Evolutionary conservation across 306 rosid genomes (phyloP).

Genomic region (Dalbergia cultrata): DNA sequence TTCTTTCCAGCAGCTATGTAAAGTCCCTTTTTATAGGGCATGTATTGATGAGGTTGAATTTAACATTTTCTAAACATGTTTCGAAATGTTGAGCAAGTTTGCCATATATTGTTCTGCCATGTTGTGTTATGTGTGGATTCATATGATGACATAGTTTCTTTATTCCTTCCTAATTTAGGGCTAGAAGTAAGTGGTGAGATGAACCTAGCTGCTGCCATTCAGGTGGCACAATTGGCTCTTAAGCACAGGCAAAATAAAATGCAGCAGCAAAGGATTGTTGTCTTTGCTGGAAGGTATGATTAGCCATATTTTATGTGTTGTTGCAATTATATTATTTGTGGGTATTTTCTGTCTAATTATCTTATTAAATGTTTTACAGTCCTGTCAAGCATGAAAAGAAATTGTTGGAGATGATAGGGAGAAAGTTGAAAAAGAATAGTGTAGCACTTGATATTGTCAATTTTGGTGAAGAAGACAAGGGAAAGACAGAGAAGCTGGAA

Average conservation of each 20-base stretch:
- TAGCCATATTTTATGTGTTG: conserved; percentile 33
- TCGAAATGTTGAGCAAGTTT: conserved; percentile 2
- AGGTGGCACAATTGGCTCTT: conserved; percentile 97
- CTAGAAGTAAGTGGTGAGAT: conserved; percentile 93
- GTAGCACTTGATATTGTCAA: conserved; percentile 89
- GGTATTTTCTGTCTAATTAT: neutral
- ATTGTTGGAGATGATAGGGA: conserved; percentile 82
- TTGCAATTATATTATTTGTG: neutral
- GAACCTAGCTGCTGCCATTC: conserved; percentile 95
- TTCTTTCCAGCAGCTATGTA: conserved; percentile 12
- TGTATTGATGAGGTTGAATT: conserved; percentile 5
- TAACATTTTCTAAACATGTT: neutral
- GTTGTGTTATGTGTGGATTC: conserved; percentile 10
- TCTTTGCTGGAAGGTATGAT: conserved; percentile 87
- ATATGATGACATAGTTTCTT: neutral
- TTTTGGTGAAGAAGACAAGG: conserved; percentile 95
- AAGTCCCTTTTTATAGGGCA: neutral
- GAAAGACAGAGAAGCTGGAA: conserved; percentile 83
- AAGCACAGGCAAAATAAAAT: conserved; percentile 98
- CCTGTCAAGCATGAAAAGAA: conserved; percentile 83
- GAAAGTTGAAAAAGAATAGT: conserved; percentile 87
- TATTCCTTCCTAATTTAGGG: conserved; percentile 57
- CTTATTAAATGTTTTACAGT: conserved; percentile 53
- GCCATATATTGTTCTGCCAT: neutral
- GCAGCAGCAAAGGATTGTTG: conserved; percentile 95